Base-by-base conservation (phyloP, 495 filamentous ascomycete species). In the Cercophora samala region DNA sequence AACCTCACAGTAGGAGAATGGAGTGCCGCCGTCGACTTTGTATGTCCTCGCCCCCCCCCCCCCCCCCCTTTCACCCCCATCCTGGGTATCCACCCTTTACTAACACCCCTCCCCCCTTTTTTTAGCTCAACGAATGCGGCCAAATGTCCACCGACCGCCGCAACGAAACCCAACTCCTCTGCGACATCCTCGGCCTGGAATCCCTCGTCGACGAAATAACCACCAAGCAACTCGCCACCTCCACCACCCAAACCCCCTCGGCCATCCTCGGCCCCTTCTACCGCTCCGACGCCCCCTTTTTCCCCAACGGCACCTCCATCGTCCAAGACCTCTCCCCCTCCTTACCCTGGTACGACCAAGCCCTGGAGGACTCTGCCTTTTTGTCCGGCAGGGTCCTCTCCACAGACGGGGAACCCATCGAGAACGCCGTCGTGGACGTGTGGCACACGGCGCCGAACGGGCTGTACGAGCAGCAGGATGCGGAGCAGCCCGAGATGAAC, bases 381-480 rank as follows among this genome's bases (percentile, higher is more conserved):
- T 84, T 93, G 75, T 84, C 88, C 58, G 90, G 90, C 19, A 81
- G 74, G 0, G 88, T 93, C 2, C 54, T 86, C 29, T 69, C 74
- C 11, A 60, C 70, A n/a, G 60, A 56, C 4, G 86, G 88, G 62
- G 82, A 79, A 64, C 88, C 90, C 8, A 81, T 92, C 24, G 78
- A 82, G 18, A 82, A 81, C 61, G 88, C 90, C 0, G 75, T 83
- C 58, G 78, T 93, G n/a, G 90, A 93, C 72, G 82, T 92, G 26
- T 93, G 90, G 90, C 87, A 92, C 68, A 85, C 88, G 9, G 88
- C 86, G 5, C 89, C 90, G 18, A 92, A 93, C 69, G 91, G 91
- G 1, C 75, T 92, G 64, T 93, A 93, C 72, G 90, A 93, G 80
- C 89, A 91, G 80, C 89, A 92, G 78, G 90, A 93, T 67, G 75